phyloP scores from a whole-genome alignment of 805 yeast species.

The Zygoascus ofunaensis region DNA sequence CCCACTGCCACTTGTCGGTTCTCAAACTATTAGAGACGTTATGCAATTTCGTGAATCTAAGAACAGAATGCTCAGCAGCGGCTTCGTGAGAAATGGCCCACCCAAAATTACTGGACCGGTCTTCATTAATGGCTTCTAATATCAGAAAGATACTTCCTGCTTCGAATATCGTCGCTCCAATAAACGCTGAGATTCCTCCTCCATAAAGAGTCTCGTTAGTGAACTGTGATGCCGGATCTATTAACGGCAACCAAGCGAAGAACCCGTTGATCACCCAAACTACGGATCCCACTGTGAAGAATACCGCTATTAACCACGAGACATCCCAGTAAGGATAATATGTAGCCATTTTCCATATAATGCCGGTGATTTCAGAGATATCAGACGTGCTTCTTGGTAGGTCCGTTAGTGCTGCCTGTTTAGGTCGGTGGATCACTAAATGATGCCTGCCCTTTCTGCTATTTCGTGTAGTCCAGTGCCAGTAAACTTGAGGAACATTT shows the following conservation, averaged over 20 bases:
- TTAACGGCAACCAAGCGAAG: conserved; percentile 12
- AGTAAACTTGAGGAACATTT: too few species aligned
- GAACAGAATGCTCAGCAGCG: not conserved
- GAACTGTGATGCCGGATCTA: conserved; percentile 10
- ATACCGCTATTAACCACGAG: conserved; percentile 9
- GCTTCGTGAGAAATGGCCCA: conserved; percentile 9
- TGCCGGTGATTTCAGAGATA: not conserved
- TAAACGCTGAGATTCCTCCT: conserved; percentile 13
- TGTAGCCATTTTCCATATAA: conserved; percentile 7
- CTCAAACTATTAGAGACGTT: not conserved
- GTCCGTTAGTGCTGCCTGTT: not conserved
- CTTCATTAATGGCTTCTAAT: conserved; percentile 14
- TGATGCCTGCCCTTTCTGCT: conserved; percentile 12
- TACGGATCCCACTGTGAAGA: conserved; percentile 12
- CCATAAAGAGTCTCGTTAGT: conserved; percentile 7
- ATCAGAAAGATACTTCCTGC: conserved; percentile 12
- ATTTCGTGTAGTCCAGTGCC: conserved; percentile 11
- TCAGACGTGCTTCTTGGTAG: conserved; percentile 3
- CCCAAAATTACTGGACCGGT: conserved; percentile 10
- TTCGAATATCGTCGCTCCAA: conserved; percentile 15
- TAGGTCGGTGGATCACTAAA: conserved; percentile 1
- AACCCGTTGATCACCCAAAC: conserved; percentile 15
- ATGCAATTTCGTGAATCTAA: not conserved
- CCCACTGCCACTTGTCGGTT: conserved; percentile 6
- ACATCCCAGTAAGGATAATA: conserved; percentile 13